Evolutionary conservation across 805 yeast genomes (phyloP).

Genomic region (Wickerhamomyces silvicola): DNA sequence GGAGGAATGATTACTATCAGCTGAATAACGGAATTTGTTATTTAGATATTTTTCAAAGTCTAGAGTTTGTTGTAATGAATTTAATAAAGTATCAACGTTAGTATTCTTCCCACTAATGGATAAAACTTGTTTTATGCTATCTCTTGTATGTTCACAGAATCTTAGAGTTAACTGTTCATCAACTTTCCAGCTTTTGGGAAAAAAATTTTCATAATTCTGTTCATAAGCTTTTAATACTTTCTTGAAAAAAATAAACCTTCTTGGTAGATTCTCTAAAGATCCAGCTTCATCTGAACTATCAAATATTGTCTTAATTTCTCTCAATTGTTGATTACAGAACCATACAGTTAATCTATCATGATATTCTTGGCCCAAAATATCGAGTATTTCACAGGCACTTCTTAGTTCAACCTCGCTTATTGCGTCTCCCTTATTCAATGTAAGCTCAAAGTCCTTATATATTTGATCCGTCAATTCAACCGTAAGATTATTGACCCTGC

Average conservation of each 20-base stretch:
- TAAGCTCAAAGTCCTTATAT: constrained; percentile 62
- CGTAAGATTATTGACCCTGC: constrained; percentile 53
- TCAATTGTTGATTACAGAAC: constrained; percentile 64
- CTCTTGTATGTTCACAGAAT: constrained; percentile 65
- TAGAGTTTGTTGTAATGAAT: constrained; percentile 65
- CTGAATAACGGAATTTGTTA: constrained; percentile 47
- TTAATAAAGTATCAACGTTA: constrained; percentile 60
- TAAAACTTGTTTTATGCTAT: constrained; percentile 55
- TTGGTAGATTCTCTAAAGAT: constrained; percentile 74
- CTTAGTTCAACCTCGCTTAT: constrained; percentile 26
- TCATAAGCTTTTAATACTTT: constrained; percentile 59
- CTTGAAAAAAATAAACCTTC: constrained; percentile 78
- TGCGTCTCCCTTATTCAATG: constrained; percentile 27
- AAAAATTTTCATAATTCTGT: constrained; percentile 42
- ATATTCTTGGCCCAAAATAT: constrained; percentile 50
- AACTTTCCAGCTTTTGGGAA: constrained; percentile 72
- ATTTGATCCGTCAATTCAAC: constrained; percentile 60
- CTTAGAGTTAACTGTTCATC: constrained; percentile 49
- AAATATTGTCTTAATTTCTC: constrained; percentile 73
- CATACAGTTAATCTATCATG: constrained; percentile 59
- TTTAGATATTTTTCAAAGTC: constrained; percentile 78
- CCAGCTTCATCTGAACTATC: constrained; percentile 88
- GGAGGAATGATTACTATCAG: constrained; percentile 25
- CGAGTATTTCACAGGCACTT: constrained; percentile 71
- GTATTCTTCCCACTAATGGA: constrained; percentile 34